phyloP scores from a whole-genome alignment of 2,329 filamentous ascomycete species.

The Phaeosphaeria sp. region DNA sequence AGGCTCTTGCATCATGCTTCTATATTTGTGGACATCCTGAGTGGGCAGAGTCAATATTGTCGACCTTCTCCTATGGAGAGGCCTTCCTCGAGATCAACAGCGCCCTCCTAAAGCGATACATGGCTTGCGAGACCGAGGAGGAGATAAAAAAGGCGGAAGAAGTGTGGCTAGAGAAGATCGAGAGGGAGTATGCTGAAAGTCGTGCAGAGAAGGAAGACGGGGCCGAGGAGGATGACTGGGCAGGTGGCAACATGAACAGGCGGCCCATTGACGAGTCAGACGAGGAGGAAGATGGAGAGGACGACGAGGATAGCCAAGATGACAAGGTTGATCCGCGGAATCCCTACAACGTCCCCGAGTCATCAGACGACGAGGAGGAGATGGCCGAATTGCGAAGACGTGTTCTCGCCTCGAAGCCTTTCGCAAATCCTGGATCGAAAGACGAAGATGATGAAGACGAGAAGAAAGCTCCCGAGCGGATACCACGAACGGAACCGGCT shows the following conservation, averaged over 20 bases:
- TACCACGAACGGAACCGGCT: slow-evolving; percentile 62
- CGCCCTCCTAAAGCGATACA: slow-evolving; percentile 81
- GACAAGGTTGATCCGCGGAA: slow-evolving; percentile 64
- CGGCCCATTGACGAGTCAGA: slow-evolving; percentile 55
- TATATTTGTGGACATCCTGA: slow-evolving; percentile 90
- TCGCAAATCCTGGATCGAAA: slow-evolving; percentile 65
- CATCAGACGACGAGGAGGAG: slow-evolving; percentile 79
- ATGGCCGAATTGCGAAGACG: slow-evolving; percentile 92
- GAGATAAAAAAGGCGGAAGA: slow-evolving; percentile 84
- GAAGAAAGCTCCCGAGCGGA: slow-evolving; percentile 67
- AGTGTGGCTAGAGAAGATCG: slow-evolving; percentile 87
- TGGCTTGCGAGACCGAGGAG: slow-evolving; percentile 80
- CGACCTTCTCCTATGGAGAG: slow-evolving; percentile 85
- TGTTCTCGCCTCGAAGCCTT: slow-evolving; percentile 90
- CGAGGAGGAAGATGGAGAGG: slow-evolving; percentile 52
- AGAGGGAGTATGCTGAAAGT: slow-evolving; percentile 86
- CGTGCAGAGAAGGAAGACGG: slow-evolving; percentile 68
- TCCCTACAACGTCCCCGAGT: slow-evolving; percentile 77
- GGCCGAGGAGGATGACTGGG: slow-evolving; percentile 78
- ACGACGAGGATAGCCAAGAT: slow-evolving; percentile 51
- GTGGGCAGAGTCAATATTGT: slow-evolving; percentile 85
- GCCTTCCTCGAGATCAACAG: slow-evolving; percentile 92
- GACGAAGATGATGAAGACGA: slow-evolving; percentile 36
- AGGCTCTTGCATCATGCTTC: slow-evolving; percentile 91
- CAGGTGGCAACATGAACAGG: slow-evolving; percentile 86